A percentile compares a stretch with the other conserved stretches of the same genome.
phyloP scores from a whole-genome alignment of 1,284 basidiomycete species.

The Taiwanofungus camphoratus region DNA sequence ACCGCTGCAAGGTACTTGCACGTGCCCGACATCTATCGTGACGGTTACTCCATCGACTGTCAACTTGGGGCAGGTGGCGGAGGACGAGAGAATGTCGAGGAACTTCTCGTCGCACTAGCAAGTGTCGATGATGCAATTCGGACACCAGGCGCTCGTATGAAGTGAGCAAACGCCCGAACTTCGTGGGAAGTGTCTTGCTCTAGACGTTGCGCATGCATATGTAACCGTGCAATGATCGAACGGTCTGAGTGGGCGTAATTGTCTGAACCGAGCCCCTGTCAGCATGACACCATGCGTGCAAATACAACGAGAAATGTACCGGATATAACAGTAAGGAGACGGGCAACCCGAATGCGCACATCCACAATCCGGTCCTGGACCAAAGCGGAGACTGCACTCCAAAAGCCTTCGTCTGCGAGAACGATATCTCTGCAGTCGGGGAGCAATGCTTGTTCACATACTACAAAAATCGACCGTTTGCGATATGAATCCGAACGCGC shows the following conservation, averaged over 20 bases:
- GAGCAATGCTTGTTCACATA: constrained; percentile 62
- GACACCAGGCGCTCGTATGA: constrained; percentile 12
- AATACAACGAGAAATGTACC: constrained; percentile 22
- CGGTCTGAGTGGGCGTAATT: no score
- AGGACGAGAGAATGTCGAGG: constrained; percentile 27
- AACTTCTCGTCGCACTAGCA: constrained; percentile 14
- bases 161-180: constrained; percentile 25
- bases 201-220: constrained; percentile 18
- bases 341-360: constrained; percentile 82
- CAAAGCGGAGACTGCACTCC: constrained; percentile 54
- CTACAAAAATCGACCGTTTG: constrained; percentile 76
- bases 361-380: constrained; percentile 74
- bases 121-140: constrained; percentile 6
- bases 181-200: constrained; percentile 22
- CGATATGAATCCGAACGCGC: constrained; percentile 55
- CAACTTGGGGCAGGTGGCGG: constrained; percentile 23
- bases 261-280: constrained; percentile 14
- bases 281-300: not conserved
- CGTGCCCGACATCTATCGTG: not conserved
- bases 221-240: no score
- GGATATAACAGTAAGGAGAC: constrained; percentile 52
- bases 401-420: constrained; percentile 52
- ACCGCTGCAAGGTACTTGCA: not conserved
- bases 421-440: constrained; percentile 34
- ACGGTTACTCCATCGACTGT: no score